Conservation (phyloP, 2,329 filamentous ascomycete genomes). For the Aspergillus tamarii region DNA sequence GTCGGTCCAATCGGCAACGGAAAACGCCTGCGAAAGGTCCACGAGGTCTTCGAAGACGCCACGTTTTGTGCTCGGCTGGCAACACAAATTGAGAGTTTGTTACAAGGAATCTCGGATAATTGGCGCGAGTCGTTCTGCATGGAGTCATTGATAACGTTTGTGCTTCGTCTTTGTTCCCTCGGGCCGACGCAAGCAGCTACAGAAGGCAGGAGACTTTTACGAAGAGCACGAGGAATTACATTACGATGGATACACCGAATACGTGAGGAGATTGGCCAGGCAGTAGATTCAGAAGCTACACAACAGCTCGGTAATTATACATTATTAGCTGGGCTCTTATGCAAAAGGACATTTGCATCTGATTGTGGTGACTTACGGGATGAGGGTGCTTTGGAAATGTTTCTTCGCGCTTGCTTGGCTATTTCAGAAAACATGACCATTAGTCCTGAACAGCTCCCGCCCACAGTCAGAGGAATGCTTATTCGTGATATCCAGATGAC, state of each 20-base stretch:
- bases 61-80: neutral
- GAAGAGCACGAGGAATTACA: neutral
- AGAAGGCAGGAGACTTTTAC: neutral
- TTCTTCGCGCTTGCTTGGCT: neutral
- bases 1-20: neutral
- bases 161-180: neutral
- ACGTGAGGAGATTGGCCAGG: neutral
- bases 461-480: conserved; percentile 31
- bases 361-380: neutral
- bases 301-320: neutral
- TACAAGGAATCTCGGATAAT: neutral
- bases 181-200: neutral
- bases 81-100: neutral
- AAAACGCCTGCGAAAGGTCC: neutral
- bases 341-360: conserved; percentile 1
- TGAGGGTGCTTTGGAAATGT: neutral
- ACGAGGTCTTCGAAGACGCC: conserved; percentile 1
- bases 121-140: conserved; percentile 7
- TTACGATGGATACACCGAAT: neutral
- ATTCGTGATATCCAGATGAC: conserved; percentile 52
- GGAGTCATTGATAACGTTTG: neutral
- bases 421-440: neutral
- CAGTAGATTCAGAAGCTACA: neutral
- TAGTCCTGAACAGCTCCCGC: neutral
- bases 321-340: neutral